Conservation (phyloP, 495 filamentous ascomycete species). For the Letharia lupina region DNA sequence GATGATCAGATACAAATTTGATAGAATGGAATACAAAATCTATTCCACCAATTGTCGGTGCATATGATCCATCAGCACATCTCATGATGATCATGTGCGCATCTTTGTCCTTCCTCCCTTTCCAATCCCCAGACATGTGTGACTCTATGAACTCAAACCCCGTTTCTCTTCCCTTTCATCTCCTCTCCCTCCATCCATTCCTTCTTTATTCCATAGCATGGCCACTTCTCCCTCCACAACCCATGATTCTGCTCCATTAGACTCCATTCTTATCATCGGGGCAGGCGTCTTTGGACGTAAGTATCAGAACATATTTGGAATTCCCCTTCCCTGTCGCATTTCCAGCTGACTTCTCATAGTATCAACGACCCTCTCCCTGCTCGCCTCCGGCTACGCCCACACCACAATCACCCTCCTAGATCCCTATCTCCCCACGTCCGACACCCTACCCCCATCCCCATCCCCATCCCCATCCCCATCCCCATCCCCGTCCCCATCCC, state of each 20-base stretch:
- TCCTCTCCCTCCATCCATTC: background rate
- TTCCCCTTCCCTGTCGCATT: background rate
- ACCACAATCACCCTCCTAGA: slow-evolving; percentile 62
- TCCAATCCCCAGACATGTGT: background rate
- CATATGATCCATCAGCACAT: background rate
- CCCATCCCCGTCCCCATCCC: background rate
- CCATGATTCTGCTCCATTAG: background rate
- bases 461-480: slow-evolving; percentile 26
- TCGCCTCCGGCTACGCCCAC: slow-evolving; percentile 44
- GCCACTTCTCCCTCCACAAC: background rate
- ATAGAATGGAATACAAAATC: slow-evolving; percentile 11
- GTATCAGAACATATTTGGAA: slow-evolving; percentile 15
- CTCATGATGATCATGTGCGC: too few species aligned
- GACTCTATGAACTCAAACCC: background rate
- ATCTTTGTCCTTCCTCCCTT: background rate
- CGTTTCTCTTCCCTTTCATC: background rate
- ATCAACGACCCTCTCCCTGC: slow-evolving; percentile 58
- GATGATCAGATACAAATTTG: slow-evolving; percentile 7
- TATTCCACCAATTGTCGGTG: background rate
- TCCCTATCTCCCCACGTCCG: slow-evolving; percentile 36
- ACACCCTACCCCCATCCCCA: slow-evolving; percentile 35
- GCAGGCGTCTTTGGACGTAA: slow-evolving; percentile 68
- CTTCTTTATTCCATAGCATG: background rate
- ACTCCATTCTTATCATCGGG: slow-evolving; percentile 64
- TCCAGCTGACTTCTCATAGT: slow-evolving; percentile 24